These are phyloP conservation scores for Naganishia onofrii DNA, from an alignment of 768 basidiomycete species.

Conservation along the genomic window DNA sequence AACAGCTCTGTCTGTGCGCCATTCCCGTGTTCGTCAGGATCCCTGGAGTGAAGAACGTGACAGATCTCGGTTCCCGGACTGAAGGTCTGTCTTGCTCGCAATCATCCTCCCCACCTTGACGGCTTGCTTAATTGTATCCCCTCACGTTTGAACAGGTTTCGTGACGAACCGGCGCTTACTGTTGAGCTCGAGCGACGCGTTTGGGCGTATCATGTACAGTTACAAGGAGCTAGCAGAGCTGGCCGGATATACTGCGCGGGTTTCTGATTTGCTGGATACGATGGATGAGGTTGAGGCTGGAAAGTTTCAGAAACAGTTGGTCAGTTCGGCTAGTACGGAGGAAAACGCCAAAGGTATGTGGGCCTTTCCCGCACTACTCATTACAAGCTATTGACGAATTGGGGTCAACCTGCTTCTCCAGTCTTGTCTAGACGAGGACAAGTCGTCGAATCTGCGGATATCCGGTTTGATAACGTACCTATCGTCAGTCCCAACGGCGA, in stretches of 20 bases:
- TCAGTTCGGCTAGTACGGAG: slow-evolving; percentile 68
- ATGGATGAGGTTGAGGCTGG: slow-evolving; percentile 82
- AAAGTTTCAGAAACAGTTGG: slow-evolving; percentile 81
- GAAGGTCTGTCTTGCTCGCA: slow-evolving; percentile 76
- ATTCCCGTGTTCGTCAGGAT: slow-evolving; percentile 89
- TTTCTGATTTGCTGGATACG: slow-evolving; percentile 80
- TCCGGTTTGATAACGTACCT: slow-evolving; percentile 86
- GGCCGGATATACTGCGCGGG: slow-evolving; percentile 90
- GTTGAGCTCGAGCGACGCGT: slow-evolving; percentile 81
- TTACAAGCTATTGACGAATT: background rate
- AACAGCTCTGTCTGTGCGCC: slow-evolving; percentile 81
- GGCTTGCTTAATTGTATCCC: no score
- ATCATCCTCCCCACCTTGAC: background rate
- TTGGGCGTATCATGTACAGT: slow-evolving; percentile 93
- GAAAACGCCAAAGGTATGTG: slow-evolving; percentile 73
- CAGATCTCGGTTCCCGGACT: slow-evolving; percentile 79
- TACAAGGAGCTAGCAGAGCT: slow-evolving; percentile 96
- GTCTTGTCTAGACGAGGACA: slow-evolving; percentile 76
- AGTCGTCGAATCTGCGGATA: slow-evolving; percentile 73
- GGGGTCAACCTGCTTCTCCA: slow-evolving; percentile 46
- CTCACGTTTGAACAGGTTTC: slow-evolving; percentile 62
- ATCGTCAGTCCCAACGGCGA: slow-evolving; percentile 97
- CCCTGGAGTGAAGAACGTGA: slow-evolving; percentile 62
- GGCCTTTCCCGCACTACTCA: background rate
- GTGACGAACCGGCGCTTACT: slow-evolving; percentile 91